A percentile compares a stretch with the other conserved stretches of the same genome.
Evolutionary conservation across 139 green algal species (phyloP).

Genomic region (Chlamydomonas sp.): DNA sequence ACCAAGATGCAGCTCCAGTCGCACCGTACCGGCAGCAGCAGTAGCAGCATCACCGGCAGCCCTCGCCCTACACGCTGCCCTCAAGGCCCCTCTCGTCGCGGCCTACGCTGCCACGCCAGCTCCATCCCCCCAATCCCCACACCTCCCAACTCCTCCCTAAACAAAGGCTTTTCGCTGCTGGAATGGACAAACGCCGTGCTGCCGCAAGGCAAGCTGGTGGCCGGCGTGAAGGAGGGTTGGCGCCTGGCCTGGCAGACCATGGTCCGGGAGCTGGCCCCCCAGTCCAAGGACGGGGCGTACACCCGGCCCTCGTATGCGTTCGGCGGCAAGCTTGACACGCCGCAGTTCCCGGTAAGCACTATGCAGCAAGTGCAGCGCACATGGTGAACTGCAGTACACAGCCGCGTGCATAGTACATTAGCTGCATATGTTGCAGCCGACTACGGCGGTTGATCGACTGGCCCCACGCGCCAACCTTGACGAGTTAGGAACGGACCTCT

Average conservation of each 20-base stretch:
- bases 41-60: neutral
- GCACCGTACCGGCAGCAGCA: neutral
- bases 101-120: neutral
- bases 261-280: slow-evolving; percentile 88
- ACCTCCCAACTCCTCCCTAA: neutral
- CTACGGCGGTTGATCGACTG: too few species aligned
- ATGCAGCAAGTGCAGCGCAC: too few species aligned
- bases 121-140: neutral
- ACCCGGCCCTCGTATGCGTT: slow-evolving; percentile 81
- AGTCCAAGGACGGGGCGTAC: slow-evolving; percentile 80
- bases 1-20: too few species aligned
- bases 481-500: too few species aligned
- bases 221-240: slow-evolving; percentile 81
- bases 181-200: slow-evolving; percentile 79
- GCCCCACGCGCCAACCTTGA: too few species aligned
- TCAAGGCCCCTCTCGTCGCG: too few species aligned
- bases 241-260: slow-evolving; percentile 78
- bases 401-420: too few species aligned
- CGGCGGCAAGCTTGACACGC: slow-evolving; percentile 57
- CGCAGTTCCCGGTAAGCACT: slow-evolving; percentile 63
- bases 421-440: too few species aligned
- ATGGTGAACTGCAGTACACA: too few species aligned
- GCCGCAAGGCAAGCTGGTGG: slow-evolving; percentile 81
- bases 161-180: slow-evolving; percentile 67
- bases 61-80: too few species aligned